A percentile compares a stretch with the other conserved stretches of the same genome.
Evolutionary conservation across 2,329 filamentous ascomycete species (phyloP).

Genomic region (Fusarium sp.): DNA sequence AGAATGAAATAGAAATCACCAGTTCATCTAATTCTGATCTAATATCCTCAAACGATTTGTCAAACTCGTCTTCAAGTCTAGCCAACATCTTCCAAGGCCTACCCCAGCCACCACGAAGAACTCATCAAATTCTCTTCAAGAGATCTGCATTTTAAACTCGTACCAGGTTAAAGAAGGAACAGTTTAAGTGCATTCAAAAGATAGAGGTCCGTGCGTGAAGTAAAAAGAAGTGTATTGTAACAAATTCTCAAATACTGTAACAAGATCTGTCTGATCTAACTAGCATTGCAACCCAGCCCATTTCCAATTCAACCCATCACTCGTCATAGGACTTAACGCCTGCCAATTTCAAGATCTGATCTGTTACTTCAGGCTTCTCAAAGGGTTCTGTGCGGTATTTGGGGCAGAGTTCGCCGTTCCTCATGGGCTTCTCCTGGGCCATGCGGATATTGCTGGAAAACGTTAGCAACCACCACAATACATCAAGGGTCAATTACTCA

Average conservation of each 20-base stretch:
- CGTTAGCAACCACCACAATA: neutral
- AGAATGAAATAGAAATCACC: too few species aligned
- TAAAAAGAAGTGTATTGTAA: neutral
- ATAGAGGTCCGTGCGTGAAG: neutral
- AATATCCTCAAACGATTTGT: neutral
- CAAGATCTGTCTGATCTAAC: constrained; percentile 2
- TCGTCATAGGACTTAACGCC: constrained; percentile 40
- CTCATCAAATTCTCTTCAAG: neutral
- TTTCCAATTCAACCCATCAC: neutral
- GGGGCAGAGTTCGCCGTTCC: constrained; percentile 37
- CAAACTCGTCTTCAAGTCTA: neutral
- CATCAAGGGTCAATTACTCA: neutral
- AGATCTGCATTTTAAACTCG: neutral
- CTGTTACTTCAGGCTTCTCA: constrained; percentile 39
- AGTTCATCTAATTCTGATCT: too few species aligned
- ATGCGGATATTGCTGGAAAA: constrained; percentile 29
- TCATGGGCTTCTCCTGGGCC: constrained; percentile 43
- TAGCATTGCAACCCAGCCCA: neutral
- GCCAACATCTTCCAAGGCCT: neutral
- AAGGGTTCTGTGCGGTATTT: constrained; percentile 44
- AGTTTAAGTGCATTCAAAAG: neutral
- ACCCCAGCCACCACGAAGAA: neutral
- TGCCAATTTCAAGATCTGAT: constrained; percentile 34
- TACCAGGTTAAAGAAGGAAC: neutral
- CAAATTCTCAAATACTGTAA: constrained; percentile 2